phyloP scores from a whole-genome alignment of 805 yeast species.

The Starmerella apis region DNA sequence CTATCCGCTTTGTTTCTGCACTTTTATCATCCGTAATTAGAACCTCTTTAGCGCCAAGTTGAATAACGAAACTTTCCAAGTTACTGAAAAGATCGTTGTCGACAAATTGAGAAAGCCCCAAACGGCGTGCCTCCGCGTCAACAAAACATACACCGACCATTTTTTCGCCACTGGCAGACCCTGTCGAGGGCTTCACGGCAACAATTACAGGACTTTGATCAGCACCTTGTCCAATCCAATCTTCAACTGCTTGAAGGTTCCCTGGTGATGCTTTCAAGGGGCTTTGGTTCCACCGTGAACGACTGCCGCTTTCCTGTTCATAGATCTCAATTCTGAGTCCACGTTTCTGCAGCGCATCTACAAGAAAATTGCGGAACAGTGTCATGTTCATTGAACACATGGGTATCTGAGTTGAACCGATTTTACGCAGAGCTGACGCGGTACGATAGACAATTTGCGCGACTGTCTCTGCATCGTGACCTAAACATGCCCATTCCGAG shows the following conservation, averaged over 20 bases:
- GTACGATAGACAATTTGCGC: conserved; percentile 83
- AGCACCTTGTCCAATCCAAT: conserved; percentile 42
- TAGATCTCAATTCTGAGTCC: conserved; percentile 76
- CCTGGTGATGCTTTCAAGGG: conserved; percentile 74
- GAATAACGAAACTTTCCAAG: conserved; percentile 75
- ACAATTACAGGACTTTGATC: conserved; percentile 47
- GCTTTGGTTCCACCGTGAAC: conserved; percentile 42
- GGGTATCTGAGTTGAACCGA: conserved; percentile 32
- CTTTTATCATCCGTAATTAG: conserved; percentile 38
- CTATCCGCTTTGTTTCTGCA: conserved; percentile 48
- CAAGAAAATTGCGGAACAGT: conserved; percentile 55
- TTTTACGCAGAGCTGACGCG: conserved; percentile 58
- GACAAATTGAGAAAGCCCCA: conserved; percentile 67
- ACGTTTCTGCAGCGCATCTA: conserved; percentile 54
- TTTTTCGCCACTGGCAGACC: conserved; percentile 36
- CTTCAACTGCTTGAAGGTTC: conserved; percentile 68
- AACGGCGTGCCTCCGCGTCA: conserved; percentile 54
- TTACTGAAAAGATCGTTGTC: conserved; percentile 85
- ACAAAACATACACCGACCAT: conserved; percentile 70
- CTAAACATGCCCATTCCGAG: conserved; percentile 57
- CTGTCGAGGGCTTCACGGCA: conserved; percentile 37
- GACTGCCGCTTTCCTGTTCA: conserved; percentile 37
- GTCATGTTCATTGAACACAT: conserved; percentile 59
- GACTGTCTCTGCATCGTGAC: conserved; percentile 66
- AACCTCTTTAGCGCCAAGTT: conserved; percentile 80